Evolutionary conservation across 164 flowering plant genomes (phyloP), one percentile per base, ranked within the genome.

Genomic region (Annona squamosa): DNA sequence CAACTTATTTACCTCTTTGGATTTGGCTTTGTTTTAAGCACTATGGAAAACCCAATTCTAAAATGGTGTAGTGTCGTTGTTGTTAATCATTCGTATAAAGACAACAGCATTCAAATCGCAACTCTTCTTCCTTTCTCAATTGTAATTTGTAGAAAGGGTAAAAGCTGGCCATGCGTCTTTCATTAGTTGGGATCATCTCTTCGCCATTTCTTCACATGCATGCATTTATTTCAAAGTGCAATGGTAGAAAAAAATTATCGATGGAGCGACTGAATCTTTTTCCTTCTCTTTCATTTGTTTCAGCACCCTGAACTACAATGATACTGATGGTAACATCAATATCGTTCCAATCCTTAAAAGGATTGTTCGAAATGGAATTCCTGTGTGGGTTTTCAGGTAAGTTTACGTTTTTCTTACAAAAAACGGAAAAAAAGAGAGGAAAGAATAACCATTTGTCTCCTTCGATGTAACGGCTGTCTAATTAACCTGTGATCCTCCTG

Each of bases 321-420:
- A 84, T 0, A 71, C 83, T 17, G 99, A 92, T 82, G 87, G 82
- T 18, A 84, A 83, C 77, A 83, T 85, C 74, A 77, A 93, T 85
- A 93, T 95, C 12, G 90, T 93, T 77, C 98, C 98, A 3, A 67
- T 89, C 72, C 93, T 95, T 41, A 85, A 85, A 75, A 84, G 79
- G 75, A 93, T 95, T 37, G 76, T 91, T 48, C 78, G 84, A 48
- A 77, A 78, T 48, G 63, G 56, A 9, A 86, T 93, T 67, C 97
- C 88, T 16, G 89, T 93, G 66, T 91, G 97, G 98, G 74, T 93
- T 74, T 94, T 91, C 90, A 92, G 99, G 97, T 92, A 69, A 83
- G 68, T 26, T 26, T 26, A 26, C 46, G 26, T 46, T 52, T 19
- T 17, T 48, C 19, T 43, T 5, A 62, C 4, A 62, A 59, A 59